Evolutionary conservation across 1,139 yeast species (phyloP).

Genomic region (Yamadazyma aaseri): DNA sequence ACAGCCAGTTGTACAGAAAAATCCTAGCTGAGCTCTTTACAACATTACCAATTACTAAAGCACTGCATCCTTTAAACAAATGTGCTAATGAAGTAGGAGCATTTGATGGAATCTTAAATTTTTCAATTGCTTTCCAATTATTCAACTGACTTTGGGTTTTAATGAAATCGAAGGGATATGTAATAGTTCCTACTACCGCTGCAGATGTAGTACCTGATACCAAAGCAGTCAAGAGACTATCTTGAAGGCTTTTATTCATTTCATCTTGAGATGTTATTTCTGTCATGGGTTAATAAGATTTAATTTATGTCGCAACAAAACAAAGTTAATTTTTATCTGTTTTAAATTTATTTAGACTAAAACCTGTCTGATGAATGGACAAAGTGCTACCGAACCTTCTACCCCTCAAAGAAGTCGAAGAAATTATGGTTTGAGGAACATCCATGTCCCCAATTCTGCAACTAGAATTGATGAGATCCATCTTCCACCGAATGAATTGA

Average conservation of each 20-base stretch:
- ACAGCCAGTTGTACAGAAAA: constrained; percentile 71
- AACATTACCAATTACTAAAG: constrained; percentile 74
- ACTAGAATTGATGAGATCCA: constrained; percentile 14
- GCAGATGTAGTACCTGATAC: constrained; percentile 79
- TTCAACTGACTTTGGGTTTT: constrained; percentile 73
- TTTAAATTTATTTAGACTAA: too few relatives aligned
- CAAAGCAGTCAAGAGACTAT: constrained; percentile 56
- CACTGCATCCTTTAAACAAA: constrained; percentile 73
- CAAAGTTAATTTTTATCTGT: background rate
- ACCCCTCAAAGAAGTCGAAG: constrained; percentile 6
- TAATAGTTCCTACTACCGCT: constrained; percentile 63
- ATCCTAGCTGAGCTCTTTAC: constrained; percentile 73
- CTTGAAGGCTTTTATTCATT: constrained; percentile 17
- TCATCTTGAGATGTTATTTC: background rate
- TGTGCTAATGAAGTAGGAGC: constrained; percentile 40
- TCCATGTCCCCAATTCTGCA: constrained; percentile 5
- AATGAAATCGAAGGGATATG: constrained; percentile 83
- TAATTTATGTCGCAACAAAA: background rate
- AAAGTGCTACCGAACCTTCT: constrained; percentile 8
- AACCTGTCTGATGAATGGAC: background rate
- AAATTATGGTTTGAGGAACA: background rate
- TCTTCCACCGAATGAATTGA: constrained; percentile 30
- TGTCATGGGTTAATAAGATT: background rate
- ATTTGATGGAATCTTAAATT: constrained; percentile 38
- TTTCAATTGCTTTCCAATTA: constrained; percentile 33